These are phyloP conservation scores for Kwoniella bestiolae DNA, from an alignment of 768 basidiomycete genomes.

Conservation along the genomic window DNA sequence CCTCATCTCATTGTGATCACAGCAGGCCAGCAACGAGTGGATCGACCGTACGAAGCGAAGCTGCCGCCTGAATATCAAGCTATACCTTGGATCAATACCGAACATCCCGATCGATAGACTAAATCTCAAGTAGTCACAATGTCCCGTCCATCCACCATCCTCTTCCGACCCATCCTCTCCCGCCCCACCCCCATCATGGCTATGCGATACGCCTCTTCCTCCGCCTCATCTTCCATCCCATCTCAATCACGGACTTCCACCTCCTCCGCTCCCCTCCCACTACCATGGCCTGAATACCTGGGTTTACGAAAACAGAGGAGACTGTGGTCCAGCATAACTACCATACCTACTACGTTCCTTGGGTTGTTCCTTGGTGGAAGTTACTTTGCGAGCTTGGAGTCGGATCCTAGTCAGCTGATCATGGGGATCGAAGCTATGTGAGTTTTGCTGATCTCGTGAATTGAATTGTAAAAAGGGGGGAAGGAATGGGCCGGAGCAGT, in stretches of 20 bases:
- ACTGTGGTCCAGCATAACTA: slow-evolving; percentile 48
- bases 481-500: too few species aligned
- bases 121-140: too few species aligned
- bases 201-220: slow-evolving; percentile 18
- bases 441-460: slow-evolving; percentile 17
- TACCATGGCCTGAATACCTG: slow-evolving; percentile 56
- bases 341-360: slow-evolving; percentile 50
- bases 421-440: slow-evolving; percentile 56
- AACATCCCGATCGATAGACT: too few species aligned
- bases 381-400: slow-evolving; percentile 54
- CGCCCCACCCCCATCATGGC: neutral
- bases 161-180: slow-evolving; percentile 7
- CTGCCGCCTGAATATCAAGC: too few species aligned
- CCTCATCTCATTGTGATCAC: neutral
- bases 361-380: slow-evolving; percentile 48
- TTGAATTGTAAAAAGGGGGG: too few species aligned
- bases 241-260: slow-evolving; percentile 24
- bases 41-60: too few species aligned
- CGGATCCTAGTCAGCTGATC: slow-evolving; percentile 54
- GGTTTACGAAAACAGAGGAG: slow-evolving; percentile 42
- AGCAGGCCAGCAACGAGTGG: neutral
- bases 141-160: neutral
- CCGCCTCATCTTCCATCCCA: slow-evolving; percentile 17
- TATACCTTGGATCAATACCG: too few species aligned
- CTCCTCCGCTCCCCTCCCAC: slow-evolving; percentile 31